Evolutionary conservation across 495 filamentous ascomycete species (phyloP).

Genomic region (Penicillium subrubescens): DNA sequence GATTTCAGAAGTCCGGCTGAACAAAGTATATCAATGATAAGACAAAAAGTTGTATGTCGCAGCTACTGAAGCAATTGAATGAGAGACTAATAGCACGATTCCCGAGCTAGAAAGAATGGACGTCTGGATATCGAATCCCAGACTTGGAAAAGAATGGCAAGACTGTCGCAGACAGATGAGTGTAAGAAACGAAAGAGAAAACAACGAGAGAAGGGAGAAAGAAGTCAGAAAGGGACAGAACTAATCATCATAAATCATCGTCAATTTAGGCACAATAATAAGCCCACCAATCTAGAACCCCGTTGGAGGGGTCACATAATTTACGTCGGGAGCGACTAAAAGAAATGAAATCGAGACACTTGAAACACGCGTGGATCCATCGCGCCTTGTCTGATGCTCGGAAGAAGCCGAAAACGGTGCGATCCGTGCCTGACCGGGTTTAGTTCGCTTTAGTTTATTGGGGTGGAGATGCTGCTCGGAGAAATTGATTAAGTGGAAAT

Average conservation of each 20-base stretch:
- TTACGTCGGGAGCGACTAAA: slow-evolving; percentile 8
- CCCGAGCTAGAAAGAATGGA: slow-evolving; percentile 36
- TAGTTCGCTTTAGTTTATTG: slow-evolving; percentile 24
- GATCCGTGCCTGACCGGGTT: slow-evolving; percentile 13
- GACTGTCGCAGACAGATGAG: slow-evolving; percentile 32
- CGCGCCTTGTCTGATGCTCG: slow-evolving; percentile 17
- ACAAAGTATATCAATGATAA: background rate
- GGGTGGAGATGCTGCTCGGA: slow-evolving; percentile 5
- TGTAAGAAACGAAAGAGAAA: slow-evolving; percentile 12
- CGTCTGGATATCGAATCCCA: slow-evolving; percentile 37
- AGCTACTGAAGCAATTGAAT: slow-evolving; percentile 4
- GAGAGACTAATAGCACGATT: slow-evolving; percentile 5
- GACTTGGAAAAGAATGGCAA: slow-evolving; percentile 21
- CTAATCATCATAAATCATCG: background rate
- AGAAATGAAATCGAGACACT: slow-evolving; percentile 29
- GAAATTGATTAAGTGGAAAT: slow-evolving; percentile 13
- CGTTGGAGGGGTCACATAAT: slow-evolving; percentile 7
- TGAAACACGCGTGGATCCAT: slow-evolving; percentile 39
- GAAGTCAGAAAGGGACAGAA: background rate
- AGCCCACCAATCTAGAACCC: background rate
- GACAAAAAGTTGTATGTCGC: background rate
- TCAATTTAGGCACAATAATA: background rate
- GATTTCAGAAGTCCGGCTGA: background rate
- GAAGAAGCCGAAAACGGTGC: slow-evolving; percentile 18
- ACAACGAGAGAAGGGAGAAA: background rate